A percentile compares a stretch with the other conserved stretches of the same genome.
These are phyloP conservation scores for Suillus luteus DNA, from an alignment of 768 basidiomycete species.

Conservation along the genomic window DNA sequence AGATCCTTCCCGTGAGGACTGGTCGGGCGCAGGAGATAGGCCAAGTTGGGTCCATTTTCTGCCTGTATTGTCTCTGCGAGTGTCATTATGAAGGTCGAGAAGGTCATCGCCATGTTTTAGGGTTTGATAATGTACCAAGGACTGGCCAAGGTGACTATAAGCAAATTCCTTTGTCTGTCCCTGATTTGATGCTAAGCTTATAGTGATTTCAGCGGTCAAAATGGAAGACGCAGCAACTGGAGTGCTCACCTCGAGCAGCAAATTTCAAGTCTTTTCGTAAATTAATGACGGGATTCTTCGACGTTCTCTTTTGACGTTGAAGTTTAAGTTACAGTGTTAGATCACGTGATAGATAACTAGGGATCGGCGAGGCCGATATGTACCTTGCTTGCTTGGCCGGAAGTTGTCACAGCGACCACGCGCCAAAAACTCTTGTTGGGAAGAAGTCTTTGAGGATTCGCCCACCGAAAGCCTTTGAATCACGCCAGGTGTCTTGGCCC, in stretches of 20 bases:
- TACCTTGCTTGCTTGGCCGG: too few relatives aligned
- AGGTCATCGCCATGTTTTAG: constrained; percentile 42
- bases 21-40: constrained; percentile 74
- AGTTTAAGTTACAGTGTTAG: neutral
- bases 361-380: too few relatives aligned
- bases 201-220: neutral
- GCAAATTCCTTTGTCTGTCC: neutral
- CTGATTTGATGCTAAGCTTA: neutral
- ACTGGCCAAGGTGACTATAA: neutral
- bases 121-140: neutral
- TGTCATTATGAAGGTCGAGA: constrained; percentile 59
- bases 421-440: too few relatives aligned
- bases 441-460: too few relatives aligned
- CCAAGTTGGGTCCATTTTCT: constrained; percentile 70
- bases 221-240: neutral
- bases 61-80: constrained; percentile 60
- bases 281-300: neutral
- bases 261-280: neutral
- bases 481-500: too few relatives aligned
- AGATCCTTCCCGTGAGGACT: constrained; percentile 77
- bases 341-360: neutral
- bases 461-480: too few relatives aligned
- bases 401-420: too few relatives aligned
- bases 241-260: neutral
- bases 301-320: neutral